phyloP scores from a whole-genome alignment of 345 rosid species.

The Carallia brachiata region DNA sequence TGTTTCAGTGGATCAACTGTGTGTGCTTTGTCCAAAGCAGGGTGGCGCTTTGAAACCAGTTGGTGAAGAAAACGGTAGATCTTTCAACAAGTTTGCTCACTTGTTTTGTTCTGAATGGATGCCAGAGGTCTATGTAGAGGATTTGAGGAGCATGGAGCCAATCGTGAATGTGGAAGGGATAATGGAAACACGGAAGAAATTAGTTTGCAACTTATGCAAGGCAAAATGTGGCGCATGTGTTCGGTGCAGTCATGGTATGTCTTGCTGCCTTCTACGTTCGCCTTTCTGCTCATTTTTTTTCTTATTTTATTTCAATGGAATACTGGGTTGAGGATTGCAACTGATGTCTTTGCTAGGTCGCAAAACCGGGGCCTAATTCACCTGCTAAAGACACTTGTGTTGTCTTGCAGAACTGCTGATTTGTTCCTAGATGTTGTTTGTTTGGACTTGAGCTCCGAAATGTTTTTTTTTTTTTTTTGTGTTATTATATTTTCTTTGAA shows the following conservation, averaged over 20 bases:
- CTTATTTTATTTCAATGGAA: conserved; percentile 59
- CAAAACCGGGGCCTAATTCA: no score
- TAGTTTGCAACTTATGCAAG: conserved; percentile 83
- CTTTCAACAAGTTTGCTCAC: conserved; percentile 57
- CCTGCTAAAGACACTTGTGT: no score
- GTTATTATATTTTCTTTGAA: no score
- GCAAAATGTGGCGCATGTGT: conserved; percentile 82
- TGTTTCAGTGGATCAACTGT: conserved; percentile 44
- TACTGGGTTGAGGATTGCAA: conserved; percentile 51
- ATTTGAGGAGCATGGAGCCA: conserved; percentile 72
- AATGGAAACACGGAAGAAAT: conserved; percentile 62
- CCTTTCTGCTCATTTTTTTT: conserved; percentile 70
- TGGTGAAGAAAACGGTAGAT: conserved; percentile 28
- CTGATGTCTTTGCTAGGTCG: no score
- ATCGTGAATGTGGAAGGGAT: conserved; percentile 58
- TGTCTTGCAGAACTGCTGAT: no score
- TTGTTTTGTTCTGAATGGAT: conserved; percentile 86
- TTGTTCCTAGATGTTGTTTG: no score
- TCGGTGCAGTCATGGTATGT: conserved; percentile 76
- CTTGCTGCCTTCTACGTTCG: no score
- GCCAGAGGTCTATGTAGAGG: conserved; percentile 79
- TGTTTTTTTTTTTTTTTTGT: no score
- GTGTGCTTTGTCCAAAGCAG: conserved; percentile 74
- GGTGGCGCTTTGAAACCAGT: conserved; percentile 86
- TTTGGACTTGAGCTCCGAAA: no score